A percentile compares a stretch with the other conserved stretches of the same genome.
Conservation (phyloP, 306 rosid species). For the Mimosa pudica region DNA sequence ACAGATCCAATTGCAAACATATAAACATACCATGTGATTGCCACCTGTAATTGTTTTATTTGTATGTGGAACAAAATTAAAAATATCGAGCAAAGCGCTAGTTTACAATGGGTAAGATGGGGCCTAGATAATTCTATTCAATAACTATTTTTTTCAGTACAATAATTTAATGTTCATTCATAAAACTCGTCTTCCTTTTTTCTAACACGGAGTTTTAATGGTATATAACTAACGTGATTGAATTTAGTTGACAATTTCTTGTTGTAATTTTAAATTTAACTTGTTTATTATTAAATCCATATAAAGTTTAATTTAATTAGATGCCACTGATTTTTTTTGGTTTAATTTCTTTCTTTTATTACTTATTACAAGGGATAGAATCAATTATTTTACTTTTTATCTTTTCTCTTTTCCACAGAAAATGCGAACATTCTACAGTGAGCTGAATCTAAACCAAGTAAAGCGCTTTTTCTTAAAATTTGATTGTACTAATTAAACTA, state of each 20-base stretch:
- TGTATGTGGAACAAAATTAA: constrained; percentile 19
- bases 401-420: too few species aligned
- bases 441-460: too few species aligned
- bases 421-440: too few species aligned
- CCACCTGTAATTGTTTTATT: constrained; percentile 42
- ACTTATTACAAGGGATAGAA: too few species aligned
- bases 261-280: too few species aligned
- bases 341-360: too few species aligned
- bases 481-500: too few species aligned
- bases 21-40: constrained; percentile 76
- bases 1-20: constrained; percentile 38
- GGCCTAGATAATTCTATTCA: constrained; percentile 31
- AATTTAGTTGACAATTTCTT: not conserved
- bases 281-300: too few species aligned
- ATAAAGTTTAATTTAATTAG: too few species aligned
- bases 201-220: not conserved
- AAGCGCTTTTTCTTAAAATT: too few species aligned
- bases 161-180: constrained; percentile 17
- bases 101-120: constrained; percentile 33
- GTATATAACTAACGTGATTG: not conserved
- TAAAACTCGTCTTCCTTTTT: not conserved
- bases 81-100: constrained; percentile 34
- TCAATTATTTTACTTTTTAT: too few species aligned
- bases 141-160: not conserved
- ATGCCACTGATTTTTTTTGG: too few species aligned